Conservation (phyloP, 23 red algal genomes). For the Chondrus crispus region DNA sequence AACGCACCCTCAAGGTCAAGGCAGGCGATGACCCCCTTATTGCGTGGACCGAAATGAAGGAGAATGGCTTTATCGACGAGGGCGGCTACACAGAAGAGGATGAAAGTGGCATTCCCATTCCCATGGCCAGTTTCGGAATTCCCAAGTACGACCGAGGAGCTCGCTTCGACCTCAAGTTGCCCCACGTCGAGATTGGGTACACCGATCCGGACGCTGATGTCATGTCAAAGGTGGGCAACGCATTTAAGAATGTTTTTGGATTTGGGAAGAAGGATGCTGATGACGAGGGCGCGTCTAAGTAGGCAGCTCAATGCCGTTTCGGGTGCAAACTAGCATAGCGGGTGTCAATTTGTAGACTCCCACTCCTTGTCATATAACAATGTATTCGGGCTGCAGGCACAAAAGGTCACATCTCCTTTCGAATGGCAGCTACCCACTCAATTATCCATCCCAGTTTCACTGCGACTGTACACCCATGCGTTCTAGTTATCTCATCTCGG, state of each 20-base stretch:
- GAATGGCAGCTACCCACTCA: no score
- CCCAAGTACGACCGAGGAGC: slow-evolving; percentile 80
- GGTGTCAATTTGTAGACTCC: no score
- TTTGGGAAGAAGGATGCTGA: slow-evolving; percentile 43
- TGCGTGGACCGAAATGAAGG: slow-evolving; percentile 78
- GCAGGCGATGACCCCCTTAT: slow-evolving; percentile 78
- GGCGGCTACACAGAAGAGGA: slow-evolving; percentile 70
- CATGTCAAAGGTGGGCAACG: slow-evolving; percentile 60
- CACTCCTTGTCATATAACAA: no score
- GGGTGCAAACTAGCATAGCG: no score
- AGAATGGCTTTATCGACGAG: slow-evolving; percentile 71
- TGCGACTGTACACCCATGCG: no score
- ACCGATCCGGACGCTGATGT: slow-evolving; percentile 74
- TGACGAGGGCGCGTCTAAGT: not conserved
- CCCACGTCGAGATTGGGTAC: slow-evolving; percentile 80
- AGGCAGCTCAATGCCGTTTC: no score
- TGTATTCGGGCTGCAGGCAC: no score
- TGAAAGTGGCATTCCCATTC: slow-evolving; percentile 76
- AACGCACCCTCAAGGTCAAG: slow-evolving; percentile 55
- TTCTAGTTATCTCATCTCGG: no score
- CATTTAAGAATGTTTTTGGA: slow-evolving; percentile 50
- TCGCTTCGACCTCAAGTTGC: slow-evolving; percentile 85
- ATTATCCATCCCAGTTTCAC: no score
- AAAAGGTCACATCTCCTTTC: no score
- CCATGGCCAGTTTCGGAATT: slow-evolving; percentile 81